phyloP scores from a whole-genome alignment of 768 basidiomycete species.

The Suillus plorans region DNA sequence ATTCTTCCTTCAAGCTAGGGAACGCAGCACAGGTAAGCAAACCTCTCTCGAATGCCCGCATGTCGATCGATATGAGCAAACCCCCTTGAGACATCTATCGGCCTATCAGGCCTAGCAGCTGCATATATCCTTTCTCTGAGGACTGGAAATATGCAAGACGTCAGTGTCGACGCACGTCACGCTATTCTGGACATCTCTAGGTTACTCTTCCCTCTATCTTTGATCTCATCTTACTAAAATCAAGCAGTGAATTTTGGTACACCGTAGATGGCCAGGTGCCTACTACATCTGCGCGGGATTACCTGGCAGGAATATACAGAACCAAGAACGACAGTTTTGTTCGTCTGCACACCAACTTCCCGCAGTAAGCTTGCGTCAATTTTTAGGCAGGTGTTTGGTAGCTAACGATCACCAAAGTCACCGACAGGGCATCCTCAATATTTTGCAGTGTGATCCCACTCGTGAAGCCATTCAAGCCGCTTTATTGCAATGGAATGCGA shows the following conservation, averaged over 20 bases:
- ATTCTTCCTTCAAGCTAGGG: slow-evolving; percentile 57
- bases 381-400: background rate
- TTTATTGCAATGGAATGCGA: slow-evolving; percentile 40
- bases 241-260: slow-evolving; percentile 55
- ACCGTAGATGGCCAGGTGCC: slow-evolving; percentile 40
- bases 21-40: slow-evolving; percentile 49
- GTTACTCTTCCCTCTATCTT: slow-evolving; percentile 13
- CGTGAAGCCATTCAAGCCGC: slow-evolving; percentile 38
- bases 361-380: slow-evolving; percentile 43
- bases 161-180: slow-evolving; percentile 54
- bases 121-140: slow-evolving; percentile 48
- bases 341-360: slow-evolving; percentile 64
- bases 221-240: background rate
- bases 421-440: slow-evolving; percentile 46
- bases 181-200: slow-evolving; percentile 55
- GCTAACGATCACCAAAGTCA: slow-evolving; percentile 37
- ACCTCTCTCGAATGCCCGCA: background rate
- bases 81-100: slow-evolving; percentile 41
- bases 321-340: slow-evolving; percentile 52
- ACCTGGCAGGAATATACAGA: slow-evolving; percentile 50
- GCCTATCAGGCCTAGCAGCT: slow-evolving; percentile 52
- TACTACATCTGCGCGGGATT: slow-evolving; percentile 40
- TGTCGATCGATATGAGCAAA: background rate
- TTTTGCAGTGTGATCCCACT: slow-evolving; percentile 38
- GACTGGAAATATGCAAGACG: slow-evolving; percentile 46